These are phyloP conservation scores for Sisymbrium irio DNA, from an alignment of 345 rosid species.

Conservation along the genomic window DNA sequence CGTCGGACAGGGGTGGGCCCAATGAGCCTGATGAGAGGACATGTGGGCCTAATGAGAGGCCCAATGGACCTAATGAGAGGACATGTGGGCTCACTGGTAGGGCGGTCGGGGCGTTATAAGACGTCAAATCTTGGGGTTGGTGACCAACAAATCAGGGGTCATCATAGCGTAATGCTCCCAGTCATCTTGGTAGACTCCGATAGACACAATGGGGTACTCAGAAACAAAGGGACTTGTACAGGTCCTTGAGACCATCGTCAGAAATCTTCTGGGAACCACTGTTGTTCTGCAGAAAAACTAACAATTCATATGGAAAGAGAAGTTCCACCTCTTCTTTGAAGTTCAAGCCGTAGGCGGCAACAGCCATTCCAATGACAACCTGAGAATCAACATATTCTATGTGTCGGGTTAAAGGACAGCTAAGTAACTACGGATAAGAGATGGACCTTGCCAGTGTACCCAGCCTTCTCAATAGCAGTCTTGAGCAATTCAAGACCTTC, in stretches of 20 bases:
- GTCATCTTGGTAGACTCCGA: slow-evolving; percentile 98
- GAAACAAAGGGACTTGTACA: slow-evolving; percentile 84
- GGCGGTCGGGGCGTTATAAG: too few species aligned
- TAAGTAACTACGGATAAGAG: neutral
- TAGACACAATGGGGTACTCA: slow-evolving; percentile 93
- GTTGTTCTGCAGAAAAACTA: slow-evolving; percentile 52
- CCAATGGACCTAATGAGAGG: too few species aligned
- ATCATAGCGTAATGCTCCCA: slow-evolving; percentile 85
- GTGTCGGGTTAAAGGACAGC: neutral
- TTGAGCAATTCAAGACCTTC: slow-evolving; percentile 97
- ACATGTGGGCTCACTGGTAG: too few species aligned
- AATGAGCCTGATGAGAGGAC: too few species aligned
- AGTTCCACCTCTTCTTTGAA: slow-evolving; percentile 69
- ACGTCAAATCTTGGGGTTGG: slow-evolving; percentile 76
- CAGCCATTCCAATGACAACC: slow-evolving; percentile 99
- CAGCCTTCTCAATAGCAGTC: slow-evolving; percentile 90
- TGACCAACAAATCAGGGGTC: slow-evolving; percentile 83
- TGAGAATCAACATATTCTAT: slow-evolving; percentile 21
- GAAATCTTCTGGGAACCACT: slow-evolving; percentile 86
- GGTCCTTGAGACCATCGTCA: slow-evolving; percentile 76
- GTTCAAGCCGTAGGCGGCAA: slow-evolving; percentile 95
- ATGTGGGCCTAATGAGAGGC: too few species aligned
- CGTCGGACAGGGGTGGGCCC: too few species aligned
- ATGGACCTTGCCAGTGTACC: slow-evolving; percentile 82
- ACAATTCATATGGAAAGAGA: neutral